Evolutionary conservation across 371 early-diverging fungal species (phyloP), one percentile per base, ranked within the genome.

Genomic region (Syncephalastrum monosporum): DNA sequence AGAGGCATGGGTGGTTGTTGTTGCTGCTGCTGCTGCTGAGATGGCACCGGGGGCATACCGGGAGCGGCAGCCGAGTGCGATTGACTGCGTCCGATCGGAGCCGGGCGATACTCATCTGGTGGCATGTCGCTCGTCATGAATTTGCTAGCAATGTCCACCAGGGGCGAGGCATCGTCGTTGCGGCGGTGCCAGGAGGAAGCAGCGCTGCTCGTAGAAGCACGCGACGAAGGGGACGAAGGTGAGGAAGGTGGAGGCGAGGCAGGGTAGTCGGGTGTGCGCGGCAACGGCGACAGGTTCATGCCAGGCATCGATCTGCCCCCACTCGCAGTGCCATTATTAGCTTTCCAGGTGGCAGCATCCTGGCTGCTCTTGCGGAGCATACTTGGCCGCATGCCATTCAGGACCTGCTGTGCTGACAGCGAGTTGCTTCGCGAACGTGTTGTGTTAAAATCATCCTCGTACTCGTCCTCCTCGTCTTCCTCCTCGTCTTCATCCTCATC

Each of bases 161-260:
- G 47, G 23, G 77, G 75, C n/a, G 75, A 76, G 10, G 62, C 66
- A 63, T 42, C 67, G 48, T 23, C 48, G 27, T 14, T 33, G 53
- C 44, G 41, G 47, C 62, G 53, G 12, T 58, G 64, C 17, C 63
- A 60, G 10, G 55, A 47, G 5, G 55, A 49, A 2, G 49, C 19
- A 17, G 33, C 17, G 27, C 25, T 48, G 10, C 53, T n/a, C 8
- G 47, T 56, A 2, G 52, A 59, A 15, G 53, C 70, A 29, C 82
- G 75, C 23, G 82, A 59, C 19, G 79, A 70, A 7, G 85, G 83
- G 0, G 83, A 84, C 12, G 83, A 78, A 12, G 82, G 83, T 48
- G 72, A 76, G 8, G 82, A 82, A n/a, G 79, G 75, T n/a, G 85
- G 81, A 15, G 82, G 82, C 3, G 85, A 81, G 53, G 70, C 79